These are phyloP conservation scores for Pseudomassariella vexata DNA, from an alignment of 2,329 filamentous ascomycete genomes.

Conservation along the genomic window DNA sequence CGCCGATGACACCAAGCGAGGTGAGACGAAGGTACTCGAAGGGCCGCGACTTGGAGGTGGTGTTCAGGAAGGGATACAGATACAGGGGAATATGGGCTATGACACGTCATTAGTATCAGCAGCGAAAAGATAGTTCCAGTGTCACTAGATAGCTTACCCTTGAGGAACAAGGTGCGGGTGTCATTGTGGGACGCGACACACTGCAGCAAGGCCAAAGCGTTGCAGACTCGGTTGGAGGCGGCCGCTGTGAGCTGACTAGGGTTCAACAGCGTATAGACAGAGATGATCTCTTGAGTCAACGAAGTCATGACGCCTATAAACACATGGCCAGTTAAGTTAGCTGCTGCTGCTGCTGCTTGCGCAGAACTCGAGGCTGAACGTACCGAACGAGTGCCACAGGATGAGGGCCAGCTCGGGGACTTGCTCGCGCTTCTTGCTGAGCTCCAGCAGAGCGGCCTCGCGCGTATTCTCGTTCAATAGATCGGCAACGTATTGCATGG, in stretches of 20 bases:
- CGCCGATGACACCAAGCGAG: slow-evolving; percentile 92
- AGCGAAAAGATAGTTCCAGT: background rate
- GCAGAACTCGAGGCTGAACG: slow-evolving; percentile 25
- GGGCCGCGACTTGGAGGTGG: slow-evolving; percentile 93
- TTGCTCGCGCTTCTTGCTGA: slow-evolving; percentile 98
- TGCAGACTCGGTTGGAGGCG: slow-evolving; percentile 96
- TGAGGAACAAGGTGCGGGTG: slow-evolving; percentile 87
- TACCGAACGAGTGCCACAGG: slow-evolving; percentile 97
- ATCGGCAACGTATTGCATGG: slow-evolving; percentile 90
- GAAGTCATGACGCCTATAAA: slow-evolving; percentile 92
- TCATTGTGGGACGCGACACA: slow-evolving; percentile 98
- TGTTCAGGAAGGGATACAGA: slow-evolving; percentile 97
- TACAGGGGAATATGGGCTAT: slow-evolving; percentile 94
- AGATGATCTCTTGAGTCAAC: slow-evolving; percentile 95
- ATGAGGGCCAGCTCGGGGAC: slow-evolving; percentile 94
- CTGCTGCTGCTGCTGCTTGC: no score
- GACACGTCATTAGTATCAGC: slow-evolving; percentile 13
- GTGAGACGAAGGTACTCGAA: slow-evolving; percentile 97
- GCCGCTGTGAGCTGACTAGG: slow-evolving; percentile 95
- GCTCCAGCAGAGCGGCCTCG: slow-evolving; percentile 85
- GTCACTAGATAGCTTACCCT: slow-evolving; percentile 66
- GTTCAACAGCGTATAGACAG: slow-evolving; percentile 93
- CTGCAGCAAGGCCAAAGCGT: slow-evolving; percentile 89
- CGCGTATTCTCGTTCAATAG: slow-evolving; percentile 80
- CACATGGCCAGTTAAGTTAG: slow-evolving; percentile 5